These are phyloP conservation scores for Beverwykella pulmonaria DNA, from an alignment of 495 filamentous ascomycete species.

Conservation along the genomic window DNA sequence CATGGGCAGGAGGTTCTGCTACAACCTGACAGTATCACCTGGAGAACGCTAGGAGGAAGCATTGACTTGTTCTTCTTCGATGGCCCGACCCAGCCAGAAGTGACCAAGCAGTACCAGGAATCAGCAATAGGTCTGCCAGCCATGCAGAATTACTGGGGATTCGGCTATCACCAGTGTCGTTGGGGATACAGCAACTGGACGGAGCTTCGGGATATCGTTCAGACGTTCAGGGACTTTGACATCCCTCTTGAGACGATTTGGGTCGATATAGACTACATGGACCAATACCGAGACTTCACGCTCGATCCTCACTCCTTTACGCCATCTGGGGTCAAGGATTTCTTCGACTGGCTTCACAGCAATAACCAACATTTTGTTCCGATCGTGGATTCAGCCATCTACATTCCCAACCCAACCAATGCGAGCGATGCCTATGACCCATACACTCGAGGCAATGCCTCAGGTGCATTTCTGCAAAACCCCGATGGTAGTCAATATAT, in stretches of 20 bases:
- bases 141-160: conserved; percentile 56
- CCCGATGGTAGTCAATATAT: conserved; percentile 64
- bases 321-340: conserved; percentile 57
- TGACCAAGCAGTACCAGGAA: conserved; percentile 60
- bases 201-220: conserved; percentile 57
- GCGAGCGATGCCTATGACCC: conserved; percentile 68
- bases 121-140: conserved; percentile 61
- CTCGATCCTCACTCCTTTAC: conserved; percentile 57
- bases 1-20: conserved; percentile 78
- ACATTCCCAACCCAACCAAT: conserved; percentile 73
- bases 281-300: conserved; percentile 59
- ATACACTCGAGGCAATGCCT: conserved; percentile 67
- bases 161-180: conserved; percentile 67
- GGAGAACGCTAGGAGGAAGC: conserved; percentile 68
- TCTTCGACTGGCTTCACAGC: conserved; percentile 66
- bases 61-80: conserved; percentile 67
- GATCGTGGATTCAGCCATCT: conserved; percentile 83
- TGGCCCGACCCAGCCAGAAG: conserved; percentile 59
- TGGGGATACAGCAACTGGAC: conserved; percentile 69
- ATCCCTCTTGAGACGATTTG: conserved; percentile 73
- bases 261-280: conserved; percentile 53
- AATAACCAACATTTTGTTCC: conserved; percentile 76
- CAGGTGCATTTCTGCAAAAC: conserved; percentile 65
- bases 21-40: conserved; percentile 67
- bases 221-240: conserved; percentile 60